phyloP scores from a whole-genome alignment of 2,329 filamentous ascomycete genomes.

The Ascosphaera aggregata region DNA sequence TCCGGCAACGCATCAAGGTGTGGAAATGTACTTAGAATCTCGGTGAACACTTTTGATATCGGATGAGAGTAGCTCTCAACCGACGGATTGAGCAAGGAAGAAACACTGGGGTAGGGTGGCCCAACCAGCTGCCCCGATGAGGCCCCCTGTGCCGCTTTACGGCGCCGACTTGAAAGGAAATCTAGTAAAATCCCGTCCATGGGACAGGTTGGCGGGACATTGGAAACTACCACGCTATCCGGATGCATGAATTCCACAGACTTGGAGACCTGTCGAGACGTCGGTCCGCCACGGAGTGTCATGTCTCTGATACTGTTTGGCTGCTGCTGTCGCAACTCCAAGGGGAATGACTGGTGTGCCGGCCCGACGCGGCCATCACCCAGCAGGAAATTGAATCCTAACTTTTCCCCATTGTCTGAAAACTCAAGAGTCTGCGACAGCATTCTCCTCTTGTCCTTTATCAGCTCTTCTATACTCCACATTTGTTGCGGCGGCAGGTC shows the following conservation, averaged over 20 bases:
- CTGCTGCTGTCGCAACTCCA: background rate
- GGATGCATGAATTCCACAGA: background rate
- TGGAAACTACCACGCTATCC: constrained; percentile 12
- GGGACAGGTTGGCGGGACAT: constrained; percentile 46
- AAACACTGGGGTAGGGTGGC: constrained; percentile 57
- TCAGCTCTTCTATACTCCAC: background rate
- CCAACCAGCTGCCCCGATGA: constrained; percentile 44
- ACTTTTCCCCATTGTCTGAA: constrained; percentile 33
- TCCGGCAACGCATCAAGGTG: constrained; percentile 58
- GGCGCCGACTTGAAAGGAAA: constrained; percentile 46
- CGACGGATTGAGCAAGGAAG: constrained; percentile 50
- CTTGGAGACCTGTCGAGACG: background rate
- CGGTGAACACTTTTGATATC: constrained; percentile 62
- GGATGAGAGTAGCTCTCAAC: constrained; percentile 43
- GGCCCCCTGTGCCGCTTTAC: constrained; percentile 41
- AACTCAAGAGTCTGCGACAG: constrained; percentile 34
- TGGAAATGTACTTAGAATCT: constrained; percentile 66
- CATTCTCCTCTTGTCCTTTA: constrained; percentile 20
- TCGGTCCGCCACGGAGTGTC: background rate
- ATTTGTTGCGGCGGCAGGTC: background rate
- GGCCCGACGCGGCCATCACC: constrained; percentile 17
- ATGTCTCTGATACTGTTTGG: background rate
- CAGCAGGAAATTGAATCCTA: constrained; percentile 52
- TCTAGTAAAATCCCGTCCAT: constrained; percentile 60
- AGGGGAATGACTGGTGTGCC: background rate